These are phyloP conservation scores for Hypoxylon fragiforme DNA, from an alignment of 495 filamentous ascomycete species.

Conservation along the genomic window DNA sequence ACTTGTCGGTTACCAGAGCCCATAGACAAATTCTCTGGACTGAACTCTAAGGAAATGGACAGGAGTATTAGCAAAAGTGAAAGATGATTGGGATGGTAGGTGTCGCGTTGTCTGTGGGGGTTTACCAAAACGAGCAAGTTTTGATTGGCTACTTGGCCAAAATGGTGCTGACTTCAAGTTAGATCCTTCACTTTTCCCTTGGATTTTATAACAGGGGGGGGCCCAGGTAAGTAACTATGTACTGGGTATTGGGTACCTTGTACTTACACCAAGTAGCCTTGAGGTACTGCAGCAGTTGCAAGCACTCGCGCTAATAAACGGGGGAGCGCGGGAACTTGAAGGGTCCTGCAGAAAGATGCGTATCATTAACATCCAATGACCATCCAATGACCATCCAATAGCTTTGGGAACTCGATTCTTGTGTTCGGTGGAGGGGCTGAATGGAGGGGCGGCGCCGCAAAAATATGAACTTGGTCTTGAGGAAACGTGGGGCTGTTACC, in stretches of 20 bases:
- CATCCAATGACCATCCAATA: no score
- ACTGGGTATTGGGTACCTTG: not conserved
- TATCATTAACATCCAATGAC: conserved; percentile 26
- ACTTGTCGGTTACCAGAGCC: conserved; percentile 8
- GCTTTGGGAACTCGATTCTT: no score
- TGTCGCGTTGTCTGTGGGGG: conserved; percentile 47
- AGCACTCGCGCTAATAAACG: conserved; percentile 11
- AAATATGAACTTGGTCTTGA: conserved; percentile 15
- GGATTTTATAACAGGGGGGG: conserved; percentile 19
- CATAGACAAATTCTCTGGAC: conserved; percentile 9
- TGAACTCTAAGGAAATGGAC: conserved; percentile 14
- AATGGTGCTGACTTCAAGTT: conserved; percentile 34
- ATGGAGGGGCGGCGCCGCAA: conserved; percentile 12
- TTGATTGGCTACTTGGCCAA: conserved; percentile 47
- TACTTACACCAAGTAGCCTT: not conserved
- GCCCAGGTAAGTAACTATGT: no score
- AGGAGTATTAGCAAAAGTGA: conserved; percentile 26
- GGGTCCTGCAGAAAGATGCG: conserved; percentile 32
- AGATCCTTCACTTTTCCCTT: conserved; percentile 29
- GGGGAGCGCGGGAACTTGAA: conserved; percentile 19
- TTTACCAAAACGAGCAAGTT: conserved; percentile 53
- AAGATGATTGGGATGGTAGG: conserved; percentile 36
- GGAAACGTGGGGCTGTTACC: conserved; percentile 23
- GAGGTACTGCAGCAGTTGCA: conserved; percentile 1
- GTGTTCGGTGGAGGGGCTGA: conserved; percentile 22